Evolutionary conservation across 2,329 filamentous ascomycete species (phyloP), one percentile per base, ranked within the genome.

Genomic region (Colletotrichum echinochloae): DNA sequence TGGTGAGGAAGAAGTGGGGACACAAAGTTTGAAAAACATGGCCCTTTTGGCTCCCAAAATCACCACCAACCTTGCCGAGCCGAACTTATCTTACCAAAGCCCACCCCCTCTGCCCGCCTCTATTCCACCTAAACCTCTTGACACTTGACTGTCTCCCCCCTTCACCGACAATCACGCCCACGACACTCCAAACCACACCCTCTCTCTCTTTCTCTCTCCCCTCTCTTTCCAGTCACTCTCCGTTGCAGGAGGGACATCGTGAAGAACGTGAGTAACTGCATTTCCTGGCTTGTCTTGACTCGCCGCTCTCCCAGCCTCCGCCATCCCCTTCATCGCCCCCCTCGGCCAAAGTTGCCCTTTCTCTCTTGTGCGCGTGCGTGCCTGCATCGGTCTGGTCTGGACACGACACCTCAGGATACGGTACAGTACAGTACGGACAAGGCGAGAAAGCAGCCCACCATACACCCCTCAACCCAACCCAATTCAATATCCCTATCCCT

Each of bases 31-130:
- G 69, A 71, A 71, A 70, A 71, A 71, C 69, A 71, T 71, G 59
- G 68, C 70, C 62, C 65, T 65, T 68, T 61, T 73, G 66, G 72
- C 74, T 55, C 72, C 75, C 72, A 76, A 73, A 76, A 74, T 74
- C 66, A 74, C 74, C 75, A 74, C 73, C 72, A 76, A 75, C 69
- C 66, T 71, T 55, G 69, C 66, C 66, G 59, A 68, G 65, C 68
- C 68, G 57, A 71, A 67, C 51, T 71, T 56, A 64, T 69, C 66
- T 71, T 69, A 64, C 60, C 60, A 71, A 65, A 71, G 66, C 66
- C 60, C 66, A 71, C 69, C 69, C 66, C 69, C 65, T 62, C 64
- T 66, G 26, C 57, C 61, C 64, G 57, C 48, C 48, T 62, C 57
- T 71, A 71, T 63, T 71, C 68, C 68, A 71, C 65, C 65, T 68